Conservation (phyloP, 768 basidiomycete species). For the Tricholoma terreum region DNA sequence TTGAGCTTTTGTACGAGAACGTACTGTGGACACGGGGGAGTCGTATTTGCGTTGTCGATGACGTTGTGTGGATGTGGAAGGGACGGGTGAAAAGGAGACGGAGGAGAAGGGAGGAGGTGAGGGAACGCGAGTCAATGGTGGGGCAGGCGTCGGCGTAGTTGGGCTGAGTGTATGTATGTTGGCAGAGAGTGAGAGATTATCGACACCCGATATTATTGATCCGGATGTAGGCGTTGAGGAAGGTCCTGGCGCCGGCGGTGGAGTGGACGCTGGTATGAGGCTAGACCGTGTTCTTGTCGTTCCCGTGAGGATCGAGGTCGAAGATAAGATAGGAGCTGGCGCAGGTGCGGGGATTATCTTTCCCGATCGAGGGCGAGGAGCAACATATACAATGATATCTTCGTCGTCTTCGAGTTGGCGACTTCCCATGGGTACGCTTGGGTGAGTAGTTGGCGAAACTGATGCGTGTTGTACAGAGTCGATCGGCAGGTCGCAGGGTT, state of each 20-base stretch:
- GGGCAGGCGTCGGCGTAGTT: background rate
- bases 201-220: background rate
- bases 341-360: constrained; percentile 11
- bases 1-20: constrained; percentile 21
- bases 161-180: background rate
- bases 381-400: constrained; percentile 75
- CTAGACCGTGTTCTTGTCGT: constrained; percentile 13
- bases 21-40: constrained; percentile 27
- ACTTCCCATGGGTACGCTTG: background rate
- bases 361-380: constrained; percentile 59
- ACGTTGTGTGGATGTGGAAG: background rate
- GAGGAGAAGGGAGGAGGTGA: constrained; percentile 19
- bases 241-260: background rate
- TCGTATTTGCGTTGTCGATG: constrained; percentile 24
- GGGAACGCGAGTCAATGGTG: background rate
- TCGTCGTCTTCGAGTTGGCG: constrained; percentile 45
- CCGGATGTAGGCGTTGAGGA: background rate
- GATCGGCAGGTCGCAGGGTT: constrained; percentile 21
- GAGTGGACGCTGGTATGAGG: constrained; percentile 2
- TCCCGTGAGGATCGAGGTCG: constrained; percentile 25
- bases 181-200: background rate
- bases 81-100: constrained; percentile 22
- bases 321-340: constrained; percentile 7
- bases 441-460: background rate
- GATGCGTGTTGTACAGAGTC: constrained; percentile 11